A percentile compares a stretch with the other conserved stretches of the same genome.
phyloP scores from a whole-genome alignment of 768 basidiomycete genomes.

The Paxillus rubicundulus region DNA sequence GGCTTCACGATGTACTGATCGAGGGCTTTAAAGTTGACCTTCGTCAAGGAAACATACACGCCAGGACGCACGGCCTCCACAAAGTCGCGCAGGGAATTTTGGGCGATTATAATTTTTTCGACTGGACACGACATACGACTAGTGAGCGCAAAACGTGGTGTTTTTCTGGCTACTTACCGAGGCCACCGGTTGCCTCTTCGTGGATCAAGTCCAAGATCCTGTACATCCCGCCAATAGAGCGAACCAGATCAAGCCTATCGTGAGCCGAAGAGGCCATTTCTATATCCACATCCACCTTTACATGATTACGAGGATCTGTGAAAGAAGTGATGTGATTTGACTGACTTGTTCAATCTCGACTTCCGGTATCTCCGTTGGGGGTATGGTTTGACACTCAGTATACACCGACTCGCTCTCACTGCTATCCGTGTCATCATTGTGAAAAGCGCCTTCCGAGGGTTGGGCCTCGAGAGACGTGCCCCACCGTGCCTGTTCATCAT shows the following conservation, averaged over 20 bases:
- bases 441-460: too few species aligned
- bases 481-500: too few species aligned
- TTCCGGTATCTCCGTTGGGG: neutral
- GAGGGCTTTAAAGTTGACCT: slow-evolving; percentile 49
- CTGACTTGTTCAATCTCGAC: neutral
- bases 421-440: too few species aligned
- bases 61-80: slow-evolving; percentile 46
- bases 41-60: slow-evolving; percentile 48
- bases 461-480: too few species aligned
- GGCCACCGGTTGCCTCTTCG: slow-evolving; percentile 45
- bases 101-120: slow-evolving; percentile 55
- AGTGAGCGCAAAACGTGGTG: neutral
- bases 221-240: slow-evolving; percentile 39
- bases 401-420: too few species aligned
- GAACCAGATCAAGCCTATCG: slow-evolving; percentile 4
- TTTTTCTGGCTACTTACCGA: slow-evolving; percentile 33
- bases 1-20: slow-evolving; percentile 43
- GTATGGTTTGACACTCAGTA: neutral
- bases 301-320: neutral
- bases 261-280: neutral
- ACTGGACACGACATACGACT: slow-evolving; percentile 31
- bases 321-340: neutral
- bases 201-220: slow-evolving; percentile 48
- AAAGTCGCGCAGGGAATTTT: slow-evolving; percentile 43
- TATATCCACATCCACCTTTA: neutral